These are phyloP conservation scores for Kodamaea kaohsiungensis DNA, from an alignment of 805 yeast genomes.

Conservation along the genomic window DNA sequence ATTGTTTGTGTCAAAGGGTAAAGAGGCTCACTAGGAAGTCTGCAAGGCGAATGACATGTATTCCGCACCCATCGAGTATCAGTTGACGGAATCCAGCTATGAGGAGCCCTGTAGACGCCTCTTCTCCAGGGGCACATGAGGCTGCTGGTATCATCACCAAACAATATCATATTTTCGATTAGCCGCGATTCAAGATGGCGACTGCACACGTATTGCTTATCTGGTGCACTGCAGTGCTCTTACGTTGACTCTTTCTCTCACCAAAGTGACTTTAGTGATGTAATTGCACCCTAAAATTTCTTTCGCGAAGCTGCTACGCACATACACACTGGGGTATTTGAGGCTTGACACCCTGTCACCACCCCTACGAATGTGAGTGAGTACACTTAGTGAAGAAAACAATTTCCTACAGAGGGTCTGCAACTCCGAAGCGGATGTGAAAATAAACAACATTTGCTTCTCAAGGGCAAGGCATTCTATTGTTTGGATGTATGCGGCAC, in stretches of 20 bases:
- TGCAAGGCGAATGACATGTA: neutral
- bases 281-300: no score
- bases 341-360: no score
- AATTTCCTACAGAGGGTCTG: neutral
- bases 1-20: neutral
- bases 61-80: neutral
- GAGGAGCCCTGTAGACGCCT: neutral
- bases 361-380: no score
- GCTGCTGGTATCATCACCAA: neutral
- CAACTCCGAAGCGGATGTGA: neutral
- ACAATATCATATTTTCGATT: neutral
- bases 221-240: neutral
- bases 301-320: no score
- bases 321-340: no score
- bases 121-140: neutral
- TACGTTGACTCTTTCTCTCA: no score
- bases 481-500: conserved; percentile 1
- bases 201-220: neutral
- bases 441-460: neutral
- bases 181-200: neutral
- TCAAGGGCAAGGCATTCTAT: conserved; percentile 1
- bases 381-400: no score
- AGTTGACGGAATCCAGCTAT: neutral
- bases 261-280: no score
- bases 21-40: neutral